Base-by-base conservation (phyloP, 202 grass and related monocot genomes). In the Musa balbisiana region DNA sequence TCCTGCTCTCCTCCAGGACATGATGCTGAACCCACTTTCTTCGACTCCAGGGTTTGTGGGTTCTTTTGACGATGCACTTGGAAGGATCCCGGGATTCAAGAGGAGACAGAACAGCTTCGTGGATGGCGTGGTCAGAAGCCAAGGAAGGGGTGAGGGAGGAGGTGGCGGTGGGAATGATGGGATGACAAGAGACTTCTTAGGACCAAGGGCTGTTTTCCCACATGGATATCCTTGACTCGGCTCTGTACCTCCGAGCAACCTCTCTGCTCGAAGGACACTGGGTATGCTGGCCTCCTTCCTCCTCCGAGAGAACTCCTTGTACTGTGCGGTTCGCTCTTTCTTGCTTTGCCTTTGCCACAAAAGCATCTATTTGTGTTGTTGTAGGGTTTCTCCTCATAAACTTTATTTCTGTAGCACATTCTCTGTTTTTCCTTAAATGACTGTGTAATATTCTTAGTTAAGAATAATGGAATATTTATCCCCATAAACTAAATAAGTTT, bases 121-220 rank as follows among this genome's bases (percentile, higher is more conserved):
- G 29, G 85, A 82, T 10, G 82, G 83, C 26, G 81, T 72, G 21
- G 60, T 63, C 2, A 77, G 49, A 26, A 58, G 75, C 64, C 77
- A 78, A 52, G 90, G 86, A 62, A 83, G 87, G 58, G 23, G 75
- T 69, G 77, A 67, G 14, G 84, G 78, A 27, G 84, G 69, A 8
- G 65, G 79, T 10, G 64, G 80, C 8, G 88, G 81, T 56, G 84
- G 86, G 29, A 91, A 87, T 76, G 87, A 98, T 66, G 85, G 85
- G 9, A 79, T 93, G 76, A 98, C 94, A 13, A 83, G 91, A 78
- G 94, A 98, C 74, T 98, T 98, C 84, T 52, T 98, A 83, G 94
- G 94, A 0, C 78, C 93, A n/a, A 80, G 90, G 17, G 91, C 88
- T 0, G 11, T 93, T 98, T 75, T 91, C 86, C 69, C 91, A 89